phyloP scores from a whole-genome alignment of 2,329 filamentous ascomycete genomes.

The Leptosphaerulina australis region DNA sequence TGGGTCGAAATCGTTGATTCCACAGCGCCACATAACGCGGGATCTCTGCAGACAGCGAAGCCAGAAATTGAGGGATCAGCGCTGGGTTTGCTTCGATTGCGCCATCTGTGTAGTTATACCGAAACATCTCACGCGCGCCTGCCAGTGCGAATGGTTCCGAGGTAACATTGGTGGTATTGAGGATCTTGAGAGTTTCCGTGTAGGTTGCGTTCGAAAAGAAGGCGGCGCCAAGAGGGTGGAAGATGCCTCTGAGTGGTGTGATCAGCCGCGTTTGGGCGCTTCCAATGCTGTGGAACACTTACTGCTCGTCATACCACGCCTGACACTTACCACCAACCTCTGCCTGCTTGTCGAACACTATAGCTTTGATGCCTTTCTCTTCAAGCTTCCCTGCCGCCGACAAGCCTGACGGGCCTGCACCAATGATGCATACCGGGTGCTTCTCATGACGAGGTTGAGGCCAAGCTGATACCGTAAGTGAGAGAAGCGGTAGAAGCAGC shows the following conservation, averaged over 20 bases:
- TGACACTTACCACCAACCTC: constrained; percentile 49
- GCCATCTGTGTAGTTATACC: constrained; percentile 44
- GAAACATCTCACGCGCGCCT: constrained; percentile 41
- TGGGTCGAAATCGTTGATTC: constrained; percentile 40
- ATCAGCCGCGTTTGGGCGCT: constrained; percentile 41
- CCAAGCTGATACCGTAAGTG: constrained; percentile 34
- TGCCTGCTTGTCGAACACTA: constrained; percentile 46
- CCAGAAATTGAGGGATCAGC: constrained; percentile 31
- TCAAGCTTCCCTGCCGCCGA: constrained; percentile 43
- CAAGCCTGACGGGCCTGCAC: constrained; percentile 47
- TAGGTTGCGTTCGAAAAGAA: constrained; percentile 49
- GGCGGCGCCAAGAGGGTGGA: constrained; percentile 49
- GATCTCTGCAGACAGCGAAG: constrained; percentile 39
- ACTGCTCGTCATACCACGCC: constrained; percentile 47
- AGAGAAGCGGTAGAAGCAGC: constrained; percentile 31
- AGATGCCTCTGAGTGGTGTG: constrained; percentile 44
- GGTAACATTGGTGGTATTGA: constrained; percentile 42
- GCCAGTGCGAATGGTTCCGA: constrained; percentile 42
- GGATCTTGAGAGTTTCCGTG: constrained; percentile 44
- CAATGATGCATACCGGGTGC: constrained; percentile 47
- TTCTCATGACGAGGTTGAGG: constrained; percentile 32
- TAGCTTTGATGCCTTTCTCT: constrained; percentile 43
- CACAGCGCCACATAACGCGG: constrained; percentile 44
- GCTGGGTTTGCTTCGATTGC: constrained; percentile 31
- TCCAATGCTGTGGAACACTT: constrained; percentile 37